Evolutionary conservation across 345 rosid genomes (phyloP).

Genomic region (Carallia brachiata): DNA sequence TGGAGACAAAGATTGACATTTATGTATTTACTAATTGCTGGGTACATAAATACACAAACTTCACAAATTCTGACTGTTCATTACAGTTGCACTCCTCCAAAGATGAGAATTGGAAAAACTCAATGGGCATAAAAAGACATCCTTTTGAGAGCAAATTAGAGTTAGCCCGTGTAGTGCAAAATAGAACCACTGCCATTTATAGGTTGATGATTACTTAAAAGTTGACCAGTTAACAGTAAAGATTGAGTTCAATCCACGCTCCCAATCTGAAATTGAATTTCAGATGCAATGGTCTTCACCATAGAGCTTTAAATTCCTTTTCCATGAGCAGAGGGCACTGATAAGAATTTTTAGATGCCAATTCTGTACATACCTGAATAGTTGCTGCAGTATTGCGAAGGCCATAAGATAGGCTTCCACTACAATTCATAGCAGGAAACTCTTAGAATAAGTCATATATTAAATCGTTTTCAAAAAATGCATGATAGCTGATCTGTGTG

Average conservation of each 20-base stretch:
- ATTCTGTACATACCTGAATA: conserved; percentile 46
- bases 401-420: conserved; percentile 80
- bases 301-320: no score
- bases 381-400: conserved; percentile 83
- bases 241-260: no score
- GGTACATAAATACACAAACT: not conserved
- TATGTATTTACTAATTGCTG: not conserved
- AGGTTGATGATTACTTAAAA: no score
- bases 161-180: no score
- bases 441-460: not conserved
- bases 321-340: not conserved
- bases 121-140: not conserved
- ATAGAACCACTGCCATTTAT: no score
- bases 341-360: conserved; percentile 1
- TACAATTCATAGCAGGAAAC: conserved; percentile 35
- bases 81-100: not conserved
- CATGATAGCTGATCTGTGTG: not conserved
- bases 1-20: not conserved
- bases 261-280: not conserved
- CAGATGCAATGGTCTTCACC: not conserved
- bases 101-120: not conserved
- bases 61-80: not conserved
- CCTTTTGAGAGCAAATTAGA: not conserved
- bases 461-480: not conserved
- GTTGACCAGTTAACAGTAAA: no score